phyloP scores from a whole-genome alignment of 1,284 basidiomycete species.

The Puccinia horiana region DNA sequence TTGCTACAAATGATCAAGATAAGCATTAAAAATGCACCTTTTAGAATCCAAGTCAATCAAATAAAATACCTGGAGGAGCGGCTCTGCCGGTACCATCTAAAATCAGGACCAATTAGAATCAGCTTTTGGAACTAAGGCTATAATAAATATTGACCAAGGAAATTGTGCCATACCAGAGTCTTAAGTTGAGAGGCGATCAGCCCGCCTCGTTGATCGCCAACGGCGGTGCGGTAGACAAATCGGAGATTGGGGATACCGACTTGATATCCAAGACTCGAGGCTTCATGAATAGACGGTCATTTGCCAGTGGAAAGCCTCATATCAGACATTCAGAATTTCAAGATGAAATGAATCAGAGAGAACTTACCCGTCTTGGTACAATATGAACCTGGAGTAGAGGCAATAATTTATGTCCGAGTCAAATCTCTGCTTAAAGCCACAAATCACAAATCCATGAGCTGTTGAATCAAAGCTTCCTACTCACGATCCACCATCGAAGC shows the following conservation, averaged over 20 bases:
- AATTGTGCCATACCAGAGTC: background rate
- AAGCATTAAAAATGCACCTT: background rate
- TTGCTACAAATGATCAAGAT: conserved; percentile 4
- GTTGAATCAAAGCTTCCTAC: background rate
- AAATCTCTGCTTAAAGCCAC: background rate
- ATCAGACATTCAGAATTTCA: background rate
- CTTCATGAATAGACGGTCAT: background rate
- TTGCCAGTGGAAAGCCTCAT: background rate
- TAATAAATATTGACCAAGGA: background rate
- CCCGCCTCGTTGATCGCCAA: background rate
- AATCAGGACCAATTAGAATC: background rate
- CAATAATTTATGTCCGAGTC: background rate
- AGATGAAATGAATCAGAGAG: background rate
- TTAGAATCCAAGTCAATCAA: background rate
- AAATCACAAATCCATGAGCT: background rate
- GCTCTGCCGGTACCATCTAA: conserved; percentile 3
- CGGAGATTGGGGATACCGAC: background rate
- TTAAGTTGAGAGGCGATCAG: background rate
- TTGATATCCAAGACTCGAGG: conserved; percentile 15
- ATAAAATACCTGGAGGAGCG: conserved; percentile 13
- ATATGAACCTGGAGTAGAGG: conserved; percentile 9
- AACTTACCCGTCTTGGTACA: conserved; percentile 13
- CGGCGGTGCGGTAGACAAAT: conserved; percentile 4
- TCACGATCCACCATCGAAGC: conserved; percentile 32
- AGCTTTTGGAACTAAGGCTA: background rate